Evolutionary conservation across 108 stramenopile genomes (phyloP), one percentile per base, ranked within the genome.

Genomic region (Fragilaria crotonensis): DNA sequence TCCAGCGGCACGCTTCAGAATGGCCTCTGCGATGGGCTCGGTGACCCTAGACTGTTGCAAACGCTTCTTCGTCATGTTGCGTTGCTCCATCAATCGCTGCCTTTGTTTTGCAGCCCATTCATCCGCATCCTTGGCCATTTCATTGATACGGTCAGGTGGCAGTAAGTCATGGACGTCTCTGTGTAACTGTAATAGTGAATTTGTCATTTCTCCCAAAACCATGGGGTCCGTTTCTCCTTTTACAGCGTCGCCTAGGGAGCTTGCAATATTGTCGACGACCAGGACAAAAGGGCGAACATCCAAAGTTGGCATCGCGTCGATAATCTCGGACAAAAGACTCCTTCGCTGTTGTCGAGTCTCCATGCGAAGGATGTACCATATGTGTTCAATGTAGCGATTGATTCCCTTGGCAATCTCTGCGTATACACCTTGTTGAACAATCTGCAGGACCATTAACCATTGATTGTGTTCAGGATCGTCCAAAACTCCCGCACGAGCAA

Each of bases 371-470:
- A 89, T 76, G 58, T 89, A 93, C 63, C 71, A 68, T 32, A 89
- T 82, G 54, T 88, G 84, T 51, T 93, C 92, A 47, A 89, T 61
- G 57, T 87, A 82, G 45, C 88, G 76, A 47, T 84, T 78, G 23
- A 93, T 75, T 5, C 84, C 76, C 28, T 60, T 67, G 2, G 84
- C 73, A 26, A 93, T 54, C 60, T 93, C 92, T 9, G 70, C 70
- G 52, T 93, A 88, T 0, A 93, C 92, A 48, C 92, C 92, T 52
- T 89, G 81, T 55, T 93, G 92, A 19, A 93, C 84, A 57, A 93
- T 89, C 55, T 84, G 75, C 30, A 93, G 60, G 29, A 93, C 84
- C 54, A 85, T 85, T 33, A 89, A 67, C 92, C 92, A 93, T 44
- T 81, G 72, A 54, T 87, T 90, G 64, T 93, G 80, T 32, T 87